Conservation (phyloP, 2,329 filamentous ascomycete species). For the Penicillium sp. region DNA sequence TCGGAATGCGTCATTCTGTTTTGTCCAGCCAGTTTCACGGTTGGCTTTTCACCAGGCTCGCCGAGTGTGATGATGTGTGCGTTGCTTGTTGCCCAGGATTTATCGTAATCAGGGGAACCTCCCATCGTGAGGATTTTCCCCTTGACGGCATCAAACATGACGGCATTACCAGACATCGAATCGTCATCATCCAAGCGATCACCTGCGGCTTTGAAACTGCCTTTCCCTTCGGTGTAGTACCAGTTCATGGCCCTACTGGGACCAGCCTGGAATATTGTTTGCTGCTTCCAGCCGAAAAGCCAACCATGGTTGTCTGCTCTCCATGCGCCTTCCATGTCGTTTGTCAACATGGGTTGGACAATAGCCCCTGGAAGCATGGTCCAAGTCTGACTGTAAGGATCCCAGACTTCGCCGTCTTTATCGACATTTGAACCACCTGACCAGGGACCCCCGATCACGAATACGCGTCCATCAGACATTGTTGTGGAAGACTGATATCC, state of each 20-base stretch:
- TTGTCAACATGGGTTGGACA: slow-evolving; percentile 44
- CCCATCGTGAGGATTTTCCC: slow-evolving; percentile 55
- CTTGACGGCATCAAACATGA: slow-evolving; percentile 53
- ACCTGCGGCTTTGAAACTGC: slow-evolving; percentile 42
- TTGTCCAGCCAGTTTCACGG: slow-evolving; percentile 38
- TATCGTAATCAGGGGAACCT: slow-evolving; percentile 46
- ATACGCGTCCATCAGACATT: slow-evolving; percentile 51
- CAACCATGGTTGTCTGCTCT: slow-evolving; percentile 52
- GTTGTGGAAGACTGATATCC: slow-evolving; percentile 53
- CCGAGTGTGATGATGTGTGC: slow-evolving; percentile 50
- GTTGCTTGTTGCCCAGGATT: slow-evolving; percentile 39
- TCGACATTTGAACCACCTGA: slow-evolving; percentile 43
- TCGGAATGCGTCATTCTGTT: slow-evolving; percentile 45
- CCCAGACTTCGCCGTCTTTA: slow-evolving; percentile 56
- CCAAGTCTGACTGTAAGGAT: slow-evolving; percentile 47
- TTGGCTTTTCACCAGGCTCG: slow-evolving; percentile 26
- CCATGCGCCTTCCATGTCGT: slow-evolving; percentile 37
- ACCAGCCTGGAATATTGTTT: slow-evolving; percentile 52
- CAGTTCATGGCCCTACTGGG: slow-evolving; percentile 54
- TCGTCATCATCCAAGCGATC: slow-evolving; percentile 43
- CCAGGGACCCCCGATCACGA: slow-evolving; percentile 56
- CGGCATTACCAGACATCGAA: slow-evolving; percentile 53
- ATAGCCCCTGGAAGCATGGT: slow-evolving; percentile 43
- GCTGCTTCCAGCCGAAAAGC: slow-evolving; percentile 49
- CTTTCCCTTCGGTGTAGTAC: slow-evolving; percentile 47